phyloP scores from a whole-genome alignment of 1,284 basidiomycete genomes.

The Tremellales sp. region DNA sequence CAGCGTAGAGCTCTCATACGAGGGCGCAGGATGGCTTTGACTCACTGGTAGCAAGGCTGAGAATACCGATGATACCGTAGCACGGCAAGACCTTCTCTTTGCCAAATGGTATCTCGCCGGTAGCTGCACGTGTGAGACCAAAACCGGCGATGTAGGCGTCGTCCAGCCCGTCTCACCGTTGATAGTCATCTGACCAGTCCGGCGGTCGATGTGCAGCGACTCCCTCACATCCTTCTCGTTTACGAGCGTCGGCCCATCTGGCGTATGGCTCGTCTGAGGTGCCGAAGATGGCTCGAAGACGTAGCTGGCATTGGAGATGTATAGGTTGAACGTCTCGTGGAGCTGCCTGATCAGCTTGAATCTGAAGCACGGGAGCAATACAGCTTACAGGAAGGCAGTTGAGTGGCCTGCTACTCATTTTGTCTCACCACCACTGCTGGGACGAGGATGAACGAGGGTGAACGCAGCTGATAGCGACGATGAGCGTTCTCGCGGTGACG shows the following conservation, averaged over 20 bases:
- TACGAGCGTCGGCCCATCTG: constrained; percentile 18
- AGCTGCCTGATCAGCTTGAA: constrained; percentile 26
- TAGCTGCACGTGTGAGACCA: constrained; percentile 27
- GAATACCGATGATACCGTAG: constrained; percentile 81
- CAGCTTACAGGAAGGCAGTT: constrained; percentile 27
- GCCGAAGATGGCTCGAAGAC: constrained; percentile 46
- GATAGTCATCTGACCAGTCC: constrained; percentile 44
- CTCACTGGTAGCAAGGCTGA: constrained; percentile 80
- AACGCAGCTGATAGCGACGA: no score
- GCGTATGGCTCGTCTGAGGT: constrained; percentile 12
- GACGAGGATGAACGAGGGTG: no score
- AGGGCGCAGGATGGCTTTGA: constrained; percentile 12
- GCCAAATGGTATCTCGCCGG: constrained; percentile 42
- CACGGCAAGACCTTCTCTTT: constrained; percentile 52
- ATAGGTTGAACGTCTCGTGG: constrained; percentile 48
- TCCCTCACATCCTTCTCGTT: constrained; percentile 46
- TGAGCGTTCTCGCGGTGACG: background rate
- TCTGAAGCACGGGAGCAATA: background rate
- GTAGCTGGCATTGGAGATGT: constrained; percentile 45
- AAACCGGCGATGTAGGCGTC: no score
- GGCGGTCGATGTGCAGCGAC: constrained; percentile 47
- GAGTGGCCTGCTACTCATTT: no score
- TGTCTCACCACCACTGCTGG: no score
- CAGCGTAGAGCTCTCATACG: background rate
- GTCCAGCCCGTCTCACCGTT: constrained; percentile 31